Percentiles rank a stretch among this genome's conserved stretches.
phyloP scores from a whole-genome alignment of 441 rosid genomes.

The Euphorbia celastroides region DNA sequence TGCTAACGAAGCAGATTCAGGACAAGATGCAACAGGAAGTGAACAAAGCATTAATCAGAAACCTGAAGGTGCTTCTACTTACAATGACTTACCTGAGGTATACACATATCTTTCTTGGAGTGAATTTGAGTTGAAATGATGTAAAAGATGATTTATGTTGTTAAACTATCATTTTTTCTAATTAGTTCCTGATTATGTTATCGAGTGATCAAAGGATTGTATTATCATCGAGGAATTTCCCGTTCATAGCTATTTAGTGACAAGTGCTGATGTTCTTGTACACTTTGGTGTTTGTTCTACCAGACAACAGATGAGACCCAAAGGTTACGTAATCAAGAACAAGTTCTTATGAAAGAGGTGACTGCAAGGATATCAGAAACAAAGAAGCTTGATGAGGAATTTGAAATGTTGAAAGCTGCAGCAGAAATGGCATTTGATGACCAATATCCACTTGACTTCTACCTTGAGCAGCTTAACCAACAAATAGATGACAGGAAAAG shows the following conservation, averaged over 20 bases:
- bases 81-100: constrained; percentile 33
- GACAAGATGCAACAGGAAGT: constrained; percentile 19
- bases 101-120: constrained; percentile 13
- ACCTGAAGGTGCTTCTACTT: constrained; percentile 11
- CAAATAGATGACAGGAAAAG: constrained; percentile 35
- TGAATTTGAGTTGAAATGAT: constrained; percentile 9
- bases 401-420: constrained; percentile 48
- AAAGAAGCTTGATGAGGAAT: constrained; percentile 43
- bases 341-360: constrained; percentile 27
- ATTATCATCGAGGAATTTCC: background rate
- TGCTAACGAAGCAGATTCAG: constrained; percentile 24
- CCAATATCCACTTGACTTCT: constrained; percentile 39
- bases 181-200: background rate
- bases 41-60: constrained; percentile 14
- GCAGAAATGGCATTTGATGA: constrained; percentile 51
- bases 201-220: background rate
- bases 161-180: background rate
- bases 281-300: constrained; percentile 17
- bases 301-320: constrained; percentile 29
- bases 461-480: constrained; percentile 44
- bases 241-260: background rate
- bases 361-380: constrained; percentile 36
- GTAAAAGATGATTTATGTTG: background rate
- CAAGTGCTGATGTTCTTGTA: constrained; percentile 6
- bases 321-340: constrained; percentile 30